These are phyloP conservation scores for Crithidia acanthocephali DNA, from an alignment of 208 protist species.

Conservation along the genomic window DNA sequence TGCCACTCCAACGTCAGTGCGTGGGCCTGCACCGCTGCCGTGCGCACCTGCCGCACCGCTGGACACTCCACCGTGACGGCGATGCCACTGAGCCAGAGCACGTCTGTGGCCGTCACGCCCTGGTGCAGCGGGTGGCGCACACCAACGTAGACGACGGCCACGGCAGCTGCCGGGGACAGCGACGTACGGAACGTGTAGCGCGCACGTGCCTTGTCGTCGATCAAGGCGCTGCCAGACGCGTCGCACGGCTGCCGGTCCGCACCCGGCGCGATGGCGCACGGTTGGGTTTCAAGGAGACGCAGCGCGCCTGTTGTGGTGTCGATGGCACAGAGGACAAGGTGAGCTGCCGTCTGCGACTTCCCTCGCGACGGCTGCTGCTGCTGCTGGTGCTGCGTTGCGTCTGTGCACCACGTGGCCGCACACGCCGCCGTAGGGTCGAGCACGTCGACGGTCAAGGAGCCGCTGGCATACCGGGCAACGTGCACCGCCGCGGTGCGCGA, in stretches of 20 bases:
- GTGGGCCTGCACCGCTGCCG: slow-evolving; percentile 6
- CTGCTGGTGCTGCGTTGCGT: not conserved
- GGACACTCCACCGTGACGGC: slow-evolving; percentile 20
- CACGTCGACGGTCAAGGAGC: slow-evolving; percentile 16
- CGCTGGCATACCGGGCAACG: slow-evolving; percentile 9
- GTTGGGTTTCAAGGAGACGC: not conserved
- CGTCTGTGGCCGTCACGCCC: slow-evolving; percentile 3
- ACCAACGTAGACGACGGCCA: slow-evolving; percentile 25
- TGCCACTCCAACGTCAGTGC: slow-evolving; percentile 16
- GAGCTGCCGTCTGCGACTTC: not conserved
- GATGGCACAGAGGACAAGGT: slow-evolving; percentile 10
- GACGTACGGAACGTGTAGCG: slow-evolving; percentile 5
- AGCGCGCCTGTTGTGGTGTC: slow-evolving; percentile 9
- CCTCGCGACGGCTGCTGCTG: not conserved
- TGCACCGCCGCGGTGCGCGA: not conserved
- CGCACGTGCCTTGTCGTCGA: not conserved
- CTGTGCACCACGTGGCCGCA: not conserved
- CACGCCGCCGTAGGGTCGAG: slow-evolving; percentile 8
- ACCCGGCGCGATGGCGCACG: slow-evolving; percentile 11
- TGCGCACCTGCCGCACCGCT: slow-evolving; percentile 10
- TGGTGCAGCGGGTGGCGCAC: not conserved
- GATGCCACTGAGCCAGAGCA: slow-evolving; percentile 23
- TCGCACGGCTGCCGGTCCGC: not conserved
- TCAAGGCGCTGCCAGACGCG: no score
- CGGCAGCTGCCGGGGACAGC: not conserved